Evolutionary conservation across 306 rosid genomes (phyloP).

Genomic region (Quercus rubra): DNA sequence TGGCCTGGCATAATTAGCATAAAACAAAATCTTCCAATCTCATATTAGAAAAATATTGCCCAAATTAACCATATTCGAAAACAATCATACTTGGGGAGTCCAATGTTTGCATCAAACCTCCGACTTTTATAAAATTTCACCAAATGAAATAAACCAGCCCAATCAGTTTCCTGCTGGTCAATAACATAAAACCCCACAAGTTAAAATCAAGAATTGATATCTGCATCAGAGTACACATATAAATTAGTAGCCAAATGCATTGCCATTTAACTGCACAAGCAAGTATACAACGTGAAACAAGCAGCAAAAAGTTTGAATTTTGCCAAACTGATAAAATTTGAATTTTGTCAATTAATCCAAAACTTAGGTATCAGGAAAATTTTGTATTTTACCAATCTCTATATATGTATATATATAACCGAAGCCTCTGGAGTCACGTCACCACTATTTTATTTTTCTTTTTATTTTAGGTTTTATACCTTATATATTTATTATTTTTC

Average conservation of each 20-base stretch:
- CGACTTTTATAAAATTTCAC: slow-evolving; percentile 78
- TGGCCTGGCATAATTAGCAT: slow-evolving; percentile 70
- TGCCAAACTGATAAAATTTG: background rate
- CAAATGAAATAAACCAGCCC: slow-evolving; percentile 85
- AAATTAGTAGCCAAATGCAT: background rate
- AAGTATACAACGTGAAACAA: background rate
- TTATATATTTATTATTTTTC: no score
- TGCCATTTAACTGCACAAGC: background rate
- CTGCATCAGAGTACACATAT: background rate
- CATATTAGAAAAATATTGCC: background rate
- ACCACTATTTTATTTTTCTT: no score
- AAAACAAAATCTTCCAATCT: slow-evolving; percentile 22
- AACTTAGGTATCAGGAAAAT: no score
- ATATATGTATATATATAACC: no score
- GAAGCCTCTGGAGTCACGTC: no score
- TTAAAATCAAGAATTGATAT: background rate
- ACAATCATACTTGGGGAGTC: slow-evolving; percentile 90
- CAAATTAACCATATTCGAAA: slow-evolving; percentile 11
- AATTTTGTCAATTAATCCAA: background rate
- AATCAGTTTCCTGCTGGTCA: slow-evolving; percentile 76
- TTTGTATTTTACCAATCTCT: no score
- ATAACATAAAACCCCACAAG: slow-evolving; percentile 2
- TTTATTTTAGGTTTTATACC: no score
- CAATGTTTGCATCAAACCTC: slow-evolving; percentile 84
- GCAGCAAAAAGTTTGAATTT: background rate